phyloP scores from a whole-genome alignment of 2,329 filamentous ascomycete genomes.

The Cytospora leucostoma region DNA sequence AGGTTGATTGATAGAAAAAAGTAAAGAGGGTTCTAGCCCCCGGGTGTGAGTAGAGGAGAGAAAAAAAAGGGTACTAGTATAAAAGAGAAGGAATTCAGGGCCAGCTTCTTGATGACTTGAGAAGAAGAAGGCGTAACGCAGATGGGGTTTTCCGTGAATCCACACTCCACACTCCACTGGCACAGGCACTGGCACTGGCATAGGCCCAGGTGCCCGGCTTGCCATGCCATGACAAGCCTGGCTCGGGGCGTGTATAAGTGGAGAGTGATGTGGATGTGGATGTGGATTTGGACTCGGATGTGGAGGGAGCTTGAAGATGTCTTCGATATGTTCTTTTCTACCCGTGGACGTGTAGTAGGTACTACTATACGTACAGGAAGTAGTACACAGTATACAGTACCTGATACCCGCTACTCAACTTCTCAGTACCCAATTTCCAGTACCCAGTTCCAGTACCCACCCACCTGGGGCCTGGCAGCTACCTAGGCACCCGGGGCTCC shows the following conservation, averaged over 20 bases:
- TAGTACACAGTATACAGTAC: conserved; percentile 12
- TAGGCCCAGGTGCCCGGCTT: conserved; percentile 7
- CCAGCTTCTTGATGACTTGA: conserved; percentile 13
- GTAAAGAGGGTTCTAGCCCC: conserved; percentile 21
- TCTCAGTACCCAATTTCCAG: background rate
- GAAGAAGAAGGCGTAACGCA: conserved; percentile 18
- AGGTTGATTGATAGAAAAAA: conserved; percentile 21
- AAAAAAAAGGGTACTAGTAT: conserved; percentile 26
- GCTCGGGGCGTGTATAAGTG: conserved; percentile 17
- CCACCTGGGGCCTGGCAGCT: background rate
- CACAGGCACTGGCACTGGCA: background rate
- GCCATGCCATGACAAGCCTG: conserved; percentile 24
- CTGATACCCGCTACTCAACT: conserved; percentile 6
- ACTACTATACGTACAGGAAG: conserved; percentile 21
- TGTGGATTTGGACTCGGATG: background rate
- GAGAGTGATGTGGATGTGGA: conserved; percentile 23
- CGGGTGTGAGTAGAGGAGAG: conserved; percentile 19
- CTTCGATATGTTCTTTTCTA: background rate
- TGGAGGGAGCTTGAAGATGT: too few species aligned
- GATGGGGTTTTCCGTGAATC: conserved; percentile 22
- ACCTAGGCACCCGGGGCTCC: background rate
- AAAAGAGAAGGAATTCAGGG: conserved; percentile 16
- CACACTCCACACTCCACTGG: background rate
- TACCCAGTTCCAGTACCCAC: background rate
- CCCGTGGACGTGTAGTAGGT: conserved; percentile 2